A percentile compares a stretch with the other conserved stretches of the same genome.
phyloP scores from a whole-genome alignment of 2,329 filamentous ascomycete genomes.

The Fusarium abutilonis region DNA sequence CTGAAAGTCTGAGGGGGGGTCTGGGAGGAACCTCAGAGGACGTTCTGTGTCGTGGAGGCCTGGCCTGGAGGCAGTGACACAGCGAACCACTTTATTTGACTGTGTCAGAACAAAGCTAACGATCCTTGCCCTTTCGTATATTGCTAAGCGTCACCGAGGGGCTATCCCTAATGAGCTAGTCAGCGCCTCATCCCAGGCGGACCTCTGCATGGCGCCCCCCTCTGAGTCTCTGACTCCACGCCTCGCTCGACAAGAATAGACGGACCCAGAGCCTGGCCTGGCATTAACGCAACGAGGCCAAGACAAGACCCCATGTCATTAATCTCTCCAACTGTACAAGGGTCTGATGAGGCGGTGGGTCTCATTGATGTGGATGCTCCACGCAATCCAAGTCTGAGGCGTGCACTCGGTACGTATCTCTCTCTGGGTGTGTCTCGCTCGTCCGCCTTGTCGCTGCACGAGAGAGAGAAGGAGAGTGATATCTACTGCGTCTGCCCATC shows the following conservation, averaged over 20 bases:
- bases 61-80: slow-evolving; percentile 44
- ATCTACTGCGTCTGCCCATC: slow-evolving; percentile 42
- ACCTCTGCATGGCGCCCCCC: slow-evolving; percentile 44
- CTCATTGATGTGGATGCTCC: slow-evolving; percentile 49
- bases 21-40: slow-evolving; percentile 29
- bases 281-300: slow-evolving; percentile 51
- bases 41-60: slow-evolving; percentile 19
- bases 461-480: slow-evolving; percentile 29
- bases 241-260: slow-evolving; percentile 56
- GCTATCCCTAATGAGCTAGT: slow-evolving; percentile 48
- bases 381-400: slow-evolving; percentile 52
- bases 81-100: slow-evolving; percentile 55
- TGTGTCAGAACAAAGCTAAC: slow-evolving; percentile 59
- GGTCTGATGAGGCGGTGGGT: slow-evolving; percentile 49
- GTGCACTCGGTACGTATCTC: slow-evolving; percentile 42
- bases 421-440: slow-evolving; percentile 34
- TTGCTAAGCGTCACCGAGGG: slow-evolving; percentile 58
- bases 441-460: slow-evolving; percentile 41
- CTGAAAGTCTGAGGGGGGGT: slow-evolving; percentile 42
- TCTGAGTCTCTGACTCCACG: slow-evolving; percentile 24
- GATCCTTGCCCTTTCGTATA: slow-evolving; percentile 59
- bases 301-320: slow-evolving; percentile 50
- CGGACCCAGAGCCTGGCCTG: slow-evolving; percentile 29
- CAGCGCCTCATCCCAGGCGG: slow-evolving; percentile 47
- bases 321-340: slow-evolving; percentile 48